Conservation (phyloP, 441 rosid species). For the Pelargonium australe region DNA sequence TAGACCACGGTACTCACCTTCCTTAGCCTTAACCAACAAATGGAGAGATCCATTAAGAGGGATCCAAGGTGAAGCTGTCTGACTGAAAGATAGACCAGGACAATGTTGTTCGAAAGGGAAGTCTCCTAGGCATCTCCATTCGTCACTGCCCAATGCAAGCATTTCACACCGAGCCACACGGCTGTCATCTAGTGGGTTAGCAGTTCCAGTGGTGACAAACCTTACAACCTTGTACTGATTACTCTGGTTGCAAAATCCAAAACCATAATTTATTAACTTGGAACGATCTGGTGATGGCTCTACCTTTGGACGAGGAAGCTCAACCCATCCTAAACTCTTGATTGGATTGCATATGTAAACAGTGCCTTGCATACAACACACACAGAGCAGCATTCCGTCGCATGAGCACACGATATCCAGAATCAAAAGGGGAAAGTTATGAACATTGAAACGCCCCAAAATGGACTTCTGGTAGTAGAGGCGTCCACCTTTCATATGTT, state of each 20-base stretch:
- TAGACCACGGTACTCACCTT: neutral
- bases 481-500: constrained; percentile 1
- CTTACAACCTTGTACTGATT: constrained; percentile 1
- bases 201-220: neutral
- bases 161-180: neutral
- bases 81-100: neutral
- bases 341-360: constrained; percentile 6
- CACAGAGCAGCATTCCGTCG: neutral
- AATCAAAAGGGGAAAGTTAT: neutral
- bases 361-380: neutral
- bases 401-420: neutral
- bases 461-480: neutral
- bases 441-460: neutral
- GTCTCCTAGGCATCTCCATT: neutral
- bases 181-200: neutral
- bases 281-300: neutral
- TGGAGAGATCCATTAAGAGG: neutral
- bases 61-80: neutral
- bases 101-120: neutral
- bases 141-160: neutral
- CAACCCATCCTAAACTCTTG: neutral
- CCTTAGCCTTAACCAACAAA: neutral
- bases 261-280: constrained; percentile 3
- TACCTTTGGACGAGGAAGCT: neutral
- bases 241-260: neutral